phyloP scores from a whole-genome alignment of 805 yeast species.

The Hanseniaspora singularis region DNA sequence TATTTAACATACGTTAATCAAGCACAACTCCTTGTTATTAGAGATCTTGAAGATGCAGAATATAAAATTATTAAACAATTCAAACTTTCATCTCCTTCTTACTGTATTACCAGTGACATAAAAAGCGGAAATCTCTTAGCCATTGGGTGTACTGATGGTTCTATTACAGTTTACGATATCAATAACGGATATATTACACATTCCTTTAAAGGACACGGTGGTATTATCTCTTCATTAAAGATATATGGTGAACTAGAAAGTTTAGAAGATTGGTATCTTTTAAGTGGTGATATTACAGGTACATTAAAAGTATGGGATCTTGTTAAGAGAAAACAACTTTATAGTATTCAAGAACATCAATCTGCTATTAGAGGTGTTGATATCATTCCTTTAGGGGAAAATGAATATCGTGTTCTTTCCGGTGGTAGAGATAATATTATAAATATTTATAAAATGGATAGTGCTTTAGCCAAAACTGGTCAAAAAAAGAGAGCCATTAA shows the following conservation, averaged over 20 bases:
- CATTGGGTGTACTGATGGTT: conserved; percentile 92
- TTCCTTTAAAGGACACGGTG: conserved; percentile 84
- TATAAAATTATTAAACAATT: conserved; percentile 37
- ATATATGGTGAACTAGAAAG: conserved; percentile 61
- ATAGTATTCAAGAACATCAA: conserved; percentile 58
- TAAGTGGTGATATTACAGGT: conserved; percentile 56
- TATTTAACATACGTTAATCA: conserved; percentile 65
- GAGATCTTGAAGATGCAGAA: conserved; percentile 28
- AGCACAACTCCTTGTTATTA: conserved; percentile 68
- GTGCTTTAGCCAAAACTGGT: conserved; percentile 30
- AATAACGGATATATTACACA: conserved; percentile 83
- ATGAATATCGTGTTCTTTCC: conserved; percentile 40
- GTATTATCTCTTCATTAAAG: conserved; percentile 62
- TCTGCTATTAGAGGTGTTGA: conserved; percentile 79
- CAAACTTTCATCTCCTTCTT: conserved; percentile 68
- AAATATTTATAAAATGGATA: conserved; percentile 38
- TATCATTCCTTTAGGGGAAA: conserved; percentile 30
- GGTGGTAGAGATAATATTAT: conserved; percentile 82
- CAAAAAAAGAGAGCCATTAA: conserved; percentile 33
- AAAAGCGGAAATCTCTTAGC: conserved; percentile 72
- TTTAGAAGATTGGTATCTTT: conserved; percentile 61
- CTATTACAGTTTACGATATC: conserved; percentile 81
- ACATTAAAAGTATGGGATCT: conserved; percentile 51
- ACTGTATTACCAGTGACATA: conserved; percentile 60
- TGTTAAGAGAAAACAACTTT: conserved; percentile 55